Evolutionary conservation across 148 eudicot genomes (phyloP).

Genomic region (Salicornia ramosissima): DNA sequence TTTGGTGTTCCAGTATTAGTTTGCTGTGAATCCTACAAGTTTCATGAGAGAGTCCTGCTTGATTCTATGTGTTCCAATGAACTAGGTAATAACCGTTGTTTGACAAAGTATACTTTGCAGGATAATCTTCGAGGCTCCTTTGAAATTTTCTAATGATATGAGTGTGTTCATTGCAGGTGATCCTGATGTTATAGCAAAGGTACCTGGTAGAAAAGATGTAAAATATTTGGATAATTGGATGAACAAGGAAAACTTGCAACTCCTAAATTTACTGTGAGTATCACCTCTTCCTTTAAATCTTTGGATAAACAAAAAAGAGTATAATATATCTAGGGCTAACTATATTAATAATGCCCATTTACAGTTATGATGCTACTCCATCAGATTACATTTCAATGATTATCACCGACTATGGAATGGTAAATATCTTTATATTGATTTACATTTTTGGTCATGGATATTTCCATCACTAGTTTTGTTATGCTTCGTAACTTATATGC

Average conservation of each 20-base stretch:
- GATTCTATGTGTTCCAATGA: slow-evolving; percentile 92
- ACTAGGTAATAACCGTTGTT: slow-evolving; percentile 47
- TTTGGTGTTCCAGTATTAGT: slow-evolving; percentile 76
- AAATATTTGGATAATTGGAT: slow-evolving; percentile 56
- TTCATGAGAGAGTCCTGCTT: slow-evolving; percentile 88
- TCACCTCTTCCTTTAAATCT: neutral
- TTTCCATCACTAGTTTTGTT: neutral
- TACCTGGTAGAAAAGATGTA: slow-evolving; percentile 55
- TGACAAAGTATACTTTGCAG: neutral
- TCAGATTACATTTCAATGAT: slow-evolving; percentile 79
- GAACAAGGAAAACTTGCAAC: slow-evolving; percentile 55
- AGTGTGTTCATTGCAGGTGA: slow-evolving; percentile 46
- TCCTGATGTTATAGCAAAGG: slow-evolving; percentile 63
- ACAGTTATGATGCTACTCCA: slow-evolving; percentile 88
- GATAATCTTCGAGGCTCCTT: neutral
- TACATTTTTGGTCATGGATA: neutral
- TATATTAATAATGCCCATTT: slow-evolving; percentile 11
- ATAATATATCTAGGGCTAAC: neutral
- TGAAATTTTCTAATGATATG: neutral
- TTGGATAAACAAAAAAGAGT: neutral
- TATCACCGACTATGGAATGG: slow-evolving; percentile 93
- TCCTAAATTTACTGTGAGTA: slow-evolving; percentile 77
- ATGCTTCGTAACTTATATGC: slow-evolving; percentile 1
- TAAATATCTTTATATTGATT: slow-evolving; percentile 27
- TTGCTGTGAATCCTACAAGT: slow-evolving; percentile 95